Base-by-base conservation (phyloP, 306 rosid genomes). In the Vigna trinervia region DNA sequence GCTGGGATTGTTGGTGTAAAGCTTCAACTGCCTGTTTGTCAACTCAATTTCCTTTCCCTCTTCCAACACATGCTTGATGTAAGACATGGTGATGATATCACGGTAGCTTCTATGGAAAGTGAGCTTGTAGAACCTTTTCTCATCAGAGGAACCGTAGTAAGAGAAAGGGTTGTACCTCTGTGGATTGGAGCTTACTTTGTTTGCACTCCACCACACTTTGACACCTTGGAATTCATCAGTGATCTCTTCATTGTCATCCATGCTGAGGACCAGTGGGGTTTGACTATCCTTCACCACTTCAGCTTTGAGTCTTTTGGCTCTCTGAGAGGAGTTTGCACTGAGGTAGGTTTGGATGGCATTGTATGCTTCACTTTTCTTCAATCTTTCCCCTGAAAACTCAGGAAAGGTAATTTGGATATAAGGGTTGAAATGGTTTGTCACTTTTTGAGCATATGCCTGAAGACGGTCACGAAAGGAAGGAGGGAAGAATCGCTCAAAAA, bases 201-300 rank as follows among this genome's bases (percentile, higher is more conserved):
- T 73, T 0, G 83, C 80, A 54, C 39, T 34, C 96, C 96, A 90
- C 93, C 90, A 84, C 0, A 85, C 53, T n/a, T 85, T 74, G 0
- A 84, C 50, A 0, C 90, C 89, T 28, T 78, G 0, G 12, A 74
- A 90, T 9, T 78, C 83, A 0, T 90, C 90, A 0, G 71, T 78
- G 53, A 92, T 85, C 32, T 88, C 94, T 69, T 89, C 88, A 11
- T 82, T 84, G 28, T 89, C 88, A 5, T 82, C 97, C 88, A 88
- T 69, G 75, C 53, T 80, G 0, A 89, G 90, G 1, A 85, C 78
- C 0, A 84, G 10, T 0, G 84, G 87, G 19, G 80, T 69, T 52
- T 84, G 83, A 77, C 75, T 80, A 8, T 79, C 73, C 61, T 84
- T 80, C 34, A 82, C 81, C 2, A 79, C 87, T 10, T 83, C 78